phyloP scores from a whole-genome alignment of 2,329 filamentous ascomycete genomes.

The Cladosporium phlei region DNA sequence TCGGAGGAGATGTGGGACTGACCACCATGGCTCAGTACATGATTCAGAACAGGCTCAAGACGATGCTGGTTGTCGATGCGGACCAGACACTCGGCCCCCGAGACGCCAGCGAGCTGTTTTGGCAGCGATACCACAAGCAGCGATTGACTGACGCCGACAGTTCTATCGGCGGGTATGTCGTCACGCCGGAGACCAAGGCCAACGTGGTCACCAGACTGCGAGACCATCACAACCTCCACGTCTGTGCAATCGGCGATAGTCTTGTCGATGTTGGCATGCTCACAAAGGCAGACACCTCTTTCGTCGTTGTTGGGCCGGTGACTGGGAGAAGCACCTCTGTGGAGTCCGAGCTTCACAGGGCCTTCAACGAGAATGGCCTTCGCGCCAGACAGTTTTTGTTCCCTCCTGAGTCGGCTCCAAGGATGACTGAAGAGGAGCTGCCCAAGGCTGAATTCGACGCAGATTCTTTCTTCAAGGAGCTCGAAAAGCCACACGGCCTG shows the following conservation, averaged over 20 bases:
- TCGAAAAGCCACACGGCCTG: background rate
- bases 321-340: slow-evolving; percentile 48
- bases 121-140: slow-evolving; percentile 44
- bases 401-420: slow-evolving; percentile 35
- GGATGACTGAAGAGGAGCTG: slow-evolving; percentile 35
- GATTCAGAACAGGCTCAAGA: slow-evolving; percentile 35
- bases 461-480: background rate
- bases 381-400: slow-evolving; percentile 46
- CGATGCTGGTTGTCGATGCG: slow-evolving; percentile 53
- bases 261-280: slow-evolving; percentile 57
- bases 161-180: slow-evolving; percentile 47
- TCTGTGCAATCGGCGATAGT: slow-evolving; percentile 60
- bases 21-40: slow-evolving; percentile 29
- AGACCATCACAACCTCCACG: slow-evolving; percentile 32
- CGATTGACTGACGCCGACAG: slow-evolving; percentile 44
- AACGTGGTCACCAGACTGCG: slow-evolving; percentile 42
- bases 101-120: slow-evolving; percentile 52
- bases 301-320: slow-evolving; percentile 53
- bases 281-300: slow-evolving; percentile 46
- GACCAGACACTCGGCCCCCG: slow-evolving; percentile 52
- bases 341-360: slow-evolving; percentile 42
- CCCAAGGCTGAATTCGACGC: background rate
- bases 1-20: too few relatives aligned
- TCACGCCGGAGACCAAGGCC: slow-evolving; percentile 50
- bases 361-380: slow-evolving; percentile 41